Evolutionary conservation across 2,329 filamentous ascomycete genomes (phyloP), one percentile per base, ranked within the genome.

Genomic region (Ophiostoma piceae): DNA sequence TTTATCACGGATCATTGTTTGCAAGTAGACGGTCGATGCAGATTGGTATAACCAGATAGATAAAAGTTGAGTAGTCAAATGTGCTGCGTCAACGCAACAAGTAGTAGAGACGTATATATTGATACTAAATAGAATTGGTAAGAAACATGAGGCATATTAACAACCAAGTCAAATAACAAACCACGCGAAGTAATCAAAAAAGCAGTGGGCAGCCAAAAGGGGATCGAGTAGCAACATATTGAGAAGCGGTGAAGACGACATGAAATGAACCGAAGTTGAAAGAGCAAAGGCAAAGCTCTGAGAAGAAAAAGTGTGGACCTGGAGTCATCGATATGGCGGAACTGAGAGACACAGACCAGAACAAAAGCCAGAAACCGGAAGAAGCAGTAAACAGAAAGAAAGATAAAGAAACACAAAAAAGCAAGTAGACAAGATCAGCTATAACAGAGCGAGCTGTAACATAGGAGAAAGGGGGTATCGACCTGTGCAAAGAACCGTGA

Each of bases 381-480:
- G 16, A 2, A 26, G 19, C 35, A 2, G 51, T 29, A 29, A 29
- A 65, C 7, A 35, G 19, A 54, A 43, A 66, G 29, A 32, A 54
- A 39, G 16, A 62, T 6, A 67, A 12, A 66, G 22, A 37, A 39
- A 16, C 62, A 37, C 1, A 64, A 68, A 43, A 39, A 41, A 69
- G 54, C 2, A 64, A 68, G 32, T 12, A 54, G n/a, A 65, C 22
- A 54, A 19, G 29, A 64, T 39, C 57, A 62, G 14, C 57, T 32
- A 62, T 12, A 68, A 39, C 12, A 62, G 19, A 62, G 51, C n/a
- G 12, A 68, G 67, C 14, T 26, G 39, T 9, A 37, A 43, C 47
- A 39, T n/a, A 65, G 29, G 37, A 66, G 35, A 65, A 22, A 47
- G 26, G 32, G 62, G 62, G 62, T 65, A 65, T 65, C 62, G 62